phyloP scores from a whole-genome alignment of 495 filamentous ascomycete species.

The Cladorrhinum samala region DNA sequence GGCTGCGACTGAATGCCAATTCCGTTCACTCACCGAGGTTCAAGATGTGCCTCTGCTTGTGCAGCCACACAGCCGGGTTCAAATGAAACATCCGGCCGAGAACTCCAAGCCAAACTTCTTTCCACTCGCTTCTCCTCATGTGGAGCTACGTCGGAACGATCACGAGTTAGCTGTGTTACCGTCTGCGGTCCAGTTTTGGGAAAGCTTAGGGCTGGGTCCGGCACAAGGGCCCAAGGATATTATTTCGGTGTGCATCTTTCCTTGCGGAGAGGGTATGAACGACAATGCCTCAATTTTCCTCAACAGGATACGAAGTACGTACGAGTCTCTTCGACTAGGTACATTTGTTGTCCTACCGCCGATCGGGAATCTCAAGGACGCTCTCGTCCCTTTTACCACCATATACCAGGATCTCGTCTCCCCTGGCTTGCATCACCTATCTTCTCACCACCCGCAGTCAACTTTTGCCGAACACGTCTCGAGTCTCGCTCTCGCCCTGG shows the following conservation, averaged over 20 bases:
- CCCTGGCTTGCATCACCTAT: slow-evolving; percentile 11
- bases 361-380: slow-evolving; percentile 47
- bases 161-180: slow-evolving; percentile 71
- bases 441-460: slow-evolving; percentile 22
- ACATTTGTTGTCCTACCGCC: slow-evolving; percentile 54
- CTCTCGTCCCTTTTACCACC: slow-evolving; percentile 52
- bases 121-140: slow-evolving; percentile 54
- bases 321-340: slow-evolving; percentile 76
- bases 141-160: slow-evolving; percentile 72
- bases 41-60: slow-evolving; percentile 45
- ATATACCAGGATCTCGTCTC: slow-evolving; percentile 32
- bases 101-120: slow-evolving; percentile 38
- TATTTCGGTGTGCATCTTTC: slow-evolving; percentile 72
- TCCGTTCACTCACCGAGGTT: slow-evolving; percentile 45
- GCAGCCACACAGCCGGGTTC: slow-evolving; percentile 38
- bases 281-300: slow-evolving; percentile 64
- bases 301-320: slow-evolving; percentile 62
- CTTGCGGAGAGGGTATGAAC: slow-evolving; percentile 49
- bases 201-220: slow-evolving; percentile 77
- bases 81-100: slow-evolving; percentile 38
- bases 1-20: slow-evolving; percentile 30
- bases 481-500: slow-evolving; percentile 32
- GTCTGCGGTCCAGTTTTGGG: slow-evolving; percentile 81
- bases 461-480: slow-evolving; percentile 23
- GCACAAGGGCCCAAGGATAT: slow-evolving; percentile 74